phyloP scores from a whole-genome alignment of 805 yeast genomes.

The Monosporozyma unispora region DNA sequence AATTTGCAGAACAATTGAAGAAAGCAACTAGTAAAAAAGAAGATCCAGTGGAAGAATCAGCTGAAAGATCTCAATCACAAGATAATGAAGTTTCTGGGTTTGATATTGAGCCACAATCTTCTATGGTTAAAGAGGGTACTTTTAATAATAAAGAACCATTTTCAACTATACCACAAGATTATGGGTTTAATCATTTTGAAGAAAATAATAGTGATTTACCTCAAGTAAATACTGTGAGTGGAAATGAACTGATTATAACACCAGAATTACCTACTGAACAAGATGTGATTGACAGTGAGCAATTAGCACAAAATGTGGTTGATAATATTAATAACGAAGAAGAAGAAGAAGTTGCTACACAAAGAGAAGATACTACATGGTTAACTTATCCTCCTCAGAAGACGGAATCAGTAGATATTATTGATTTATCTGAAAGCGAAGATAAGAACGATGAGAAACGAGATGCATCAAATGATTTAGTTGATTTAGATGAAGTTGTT shows the following conservation, averaged over 20 bases:
- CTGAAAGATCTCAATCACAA: no score
- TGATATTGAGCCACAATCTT: not conserved
- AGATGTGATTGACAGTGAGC: conserved; percentile 11
- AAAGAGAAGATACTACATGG: not conserved
- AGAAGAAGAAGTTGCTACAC: not conserved
- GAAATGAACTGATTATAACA: conserved; percentile 3
- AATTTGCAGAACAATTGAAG: conserved; percentile 32
- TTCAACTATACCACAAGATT: not conserved
- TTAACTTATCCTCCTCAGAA: not conserved
- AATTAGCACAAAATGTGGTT: not conserved
- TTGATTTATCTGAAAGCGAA: not conserved
- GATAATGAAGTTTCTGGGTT: not conserved
- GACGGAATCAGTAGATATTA: not conserved
- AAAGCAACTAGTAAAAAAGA: conserved; percentile 9
- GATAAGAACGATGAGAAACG: not conserved
- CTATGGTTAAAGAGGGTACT: not conserved
- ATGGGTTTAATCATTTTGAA: not conserved
- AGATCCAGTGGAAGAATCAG: not conserved
- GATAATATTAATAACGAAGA: not conserved
- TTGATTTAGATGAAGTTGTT: not conserved
- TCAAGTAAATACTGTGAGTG: not conserved
- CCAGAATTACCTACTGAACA: conserved; percentile 15
- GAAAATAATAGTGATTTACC: not conserved
- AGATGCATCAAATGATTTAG: no score
- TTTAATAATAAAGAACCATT: not conserved